These are phyloP conservation scores for Colletotrichum scovillei DNA, from an alignment of 2,329 filamentous ascomycete species.

Conservation along the genomic window DNA sequence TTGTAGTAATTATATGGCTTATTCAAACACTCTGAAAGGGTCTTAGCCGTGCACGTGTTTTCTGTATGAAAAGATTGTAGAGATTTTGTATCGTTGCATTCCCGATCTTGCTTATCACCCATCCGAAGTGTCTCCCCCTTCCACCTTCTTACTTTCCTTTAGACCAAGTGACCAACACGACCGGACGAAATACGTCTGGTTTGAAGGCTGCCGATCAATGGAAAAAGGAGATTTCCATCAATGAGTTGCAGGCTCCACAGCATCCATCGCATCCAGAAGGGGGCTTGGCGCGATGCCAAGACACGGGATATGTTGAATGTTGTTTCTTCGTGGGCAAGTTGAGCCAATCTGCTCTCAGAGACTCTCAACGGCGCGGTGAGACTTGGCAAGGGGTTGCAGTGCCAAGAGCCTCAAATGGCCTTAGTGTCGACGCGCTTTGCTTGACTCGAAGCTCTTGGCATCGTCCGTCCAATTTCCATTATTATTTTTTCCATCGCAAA, in stretches of 20 bases:
- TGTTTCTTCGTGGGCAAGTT: not conserved
- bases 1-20: not conserved
- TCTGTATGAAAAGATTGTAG: not conserved
- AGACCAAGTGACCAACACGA: too few relatives aligned
- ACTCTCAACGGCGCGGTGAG: constrained; percentile 12
- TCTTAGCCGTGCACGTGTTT: not conserved
- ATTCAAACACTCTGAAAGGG: not conserved
- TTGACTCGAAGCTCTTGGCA: constrained; percentile 29
- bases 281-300: constrained; percentile 23
- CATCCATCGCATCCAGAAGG: not conserved
- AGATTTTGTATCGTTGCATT: not conserved
- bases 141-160: not conserved
- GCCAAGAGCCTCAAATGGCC: not conserved
- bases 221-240: constrained; percentile 29
- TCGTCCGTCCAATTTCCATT: constrained; percentile 32
- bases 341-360: constrained; percentile 8
- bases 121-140: too few relatives aligned
- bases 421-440: constrained; percentile 1
- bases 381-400: constrained; percentile 19
- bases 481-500: not conserved
- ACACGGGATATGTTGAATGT: constrained; percentile 3
- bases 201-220: constrained; percentile 10
- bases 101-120: not conserved
- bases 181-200: not conserved
- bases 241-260: constrained; percentile 20